Evolutionary conservation across 2,329 filamentous ascomycete species (phyloP).

Genomic region (Penicillium sp.): DNA sequence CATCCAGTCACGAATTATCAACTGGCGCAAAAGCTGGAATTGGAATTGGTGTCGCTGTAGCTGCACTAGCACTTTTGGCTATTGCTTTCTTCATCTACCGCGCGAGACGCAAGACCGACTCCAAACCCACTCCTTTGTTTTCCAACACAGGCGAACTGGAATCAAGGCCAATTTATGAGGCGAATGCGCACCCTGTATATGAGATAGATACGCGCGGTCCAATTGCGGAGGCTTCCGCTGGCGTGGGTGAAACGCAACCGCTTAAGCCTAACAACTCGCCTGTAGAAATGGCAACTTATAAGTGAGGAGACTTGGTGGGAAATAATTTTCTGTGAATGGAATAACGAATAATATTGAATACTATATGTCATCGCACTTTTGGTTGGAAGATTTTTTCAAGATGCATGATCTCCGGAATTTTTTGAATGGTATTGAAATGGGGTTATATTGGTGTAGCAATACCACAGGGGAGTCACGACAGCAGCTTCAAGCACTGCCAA

Average conservation of each 20-base stretch:
- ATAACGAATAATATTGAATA: not conserved
- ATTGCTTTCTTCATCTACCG: not conserved
- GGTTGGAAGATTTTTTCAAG: no score
- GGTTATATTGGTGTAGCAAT: no score
- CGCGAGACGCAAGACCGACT: not conserved
- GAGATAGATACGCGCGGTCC: not conserved
- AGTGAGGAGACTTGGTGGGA: not conserved
- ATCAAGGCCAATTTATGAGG: not conserved
- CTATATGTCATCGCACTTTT: no score
- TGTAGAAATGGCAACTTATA: not conserved
- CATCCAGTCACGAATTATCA: not conserved
- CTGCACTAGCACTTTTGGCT: not conserved
- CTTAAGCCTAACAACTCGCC: not conserved
- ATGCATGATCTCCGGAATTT: no score
- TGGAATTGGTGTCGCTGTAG: slow-evolving; percentile 4
- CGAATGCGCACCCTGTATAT: not conserved
- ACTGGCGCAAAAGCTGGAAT: slow-evolving; percentile 6
- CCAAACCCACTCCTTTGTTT: not conserved
- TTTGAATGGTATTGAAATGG: not conserved
- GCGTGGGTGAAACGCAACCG: not conserved
- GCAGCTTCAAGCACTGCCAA: no score
- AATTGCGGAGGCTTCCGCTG: not conserved
- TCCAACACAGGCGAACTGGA: not conserved
- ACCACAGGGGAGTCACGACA: no score
- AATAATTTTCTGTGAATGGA: no score